Evolutionary conservation across 306 rosid species (phyloP).

Genomic region (Senna siamea): DNA sequence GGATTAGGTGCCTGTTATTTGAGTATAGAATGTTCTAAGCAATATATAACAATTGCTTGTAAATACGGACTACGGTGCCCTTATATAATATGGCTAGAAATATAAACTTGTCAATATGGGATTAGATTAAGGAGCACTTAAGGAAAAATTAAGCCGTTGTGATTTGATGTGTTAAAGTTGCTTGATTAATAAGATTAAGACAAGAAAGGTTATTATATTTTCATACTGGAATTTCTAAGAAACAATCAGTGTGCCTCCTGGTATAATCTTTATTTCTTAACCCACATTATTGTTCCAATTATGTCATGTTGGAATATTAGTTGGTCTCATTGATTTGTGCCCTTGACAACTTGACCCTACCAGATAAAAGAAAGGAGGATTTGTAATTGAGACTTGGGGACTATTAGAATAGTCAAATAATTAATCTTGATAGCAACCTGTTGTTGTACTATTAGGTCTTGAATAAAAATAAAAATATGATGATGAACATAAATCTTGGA

Average conservation of each 20-base stretch:
- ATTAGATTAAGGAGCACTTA: not conserved
- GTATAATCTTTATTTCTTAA: slow-evolving; percentile 11
- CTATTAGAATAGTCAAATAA: slow-evolving; percentile 4
- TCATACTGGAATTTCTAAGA: not conserved
- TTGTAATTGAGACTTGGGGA: slow-evolving; percentile 20
- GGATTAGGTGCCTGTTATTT: slow-evolving; percentile 14
- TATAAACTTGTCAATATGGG: not conserved
- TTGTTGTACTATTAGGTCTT: too few relatives aligned
- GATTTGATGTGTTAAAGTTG: slow-evolving; percentile 2
- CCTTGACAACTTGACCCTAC: slow-evolving; percentile 16
- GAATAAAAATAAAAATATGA: too few relatives aligned
- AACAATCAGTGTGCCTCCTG: slow-evolving; percentile 24
- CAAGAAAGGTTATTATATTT: slow-evolving; percentile 22
- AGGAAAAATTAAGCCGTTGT: not conserved
- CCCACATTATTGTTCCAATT: slow-evolving; percentile 36
- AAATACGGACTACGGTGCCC: not conserved
- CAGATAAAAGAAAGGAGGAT: not conserved
- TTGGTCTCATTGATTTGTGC: slow-evolving; percentile 36
- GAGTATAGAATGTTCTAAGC: not conserved
- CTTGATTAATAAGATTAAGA: not conserved
- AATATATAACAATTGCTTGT: not conserved
- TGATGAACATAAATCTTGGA: not conserved
- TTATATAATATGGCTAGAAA: not conserved
- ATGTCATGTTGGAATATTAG: slow-evolving; percentile 32
- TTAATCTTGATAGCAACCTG: slow-evolving; percentile 33